Evolutionary conservation across 352 stramenopile genomes (phyloP), one percentile per base, ranked within the genome.

Genomic region (Phytophthora pinifolia): DNA sequence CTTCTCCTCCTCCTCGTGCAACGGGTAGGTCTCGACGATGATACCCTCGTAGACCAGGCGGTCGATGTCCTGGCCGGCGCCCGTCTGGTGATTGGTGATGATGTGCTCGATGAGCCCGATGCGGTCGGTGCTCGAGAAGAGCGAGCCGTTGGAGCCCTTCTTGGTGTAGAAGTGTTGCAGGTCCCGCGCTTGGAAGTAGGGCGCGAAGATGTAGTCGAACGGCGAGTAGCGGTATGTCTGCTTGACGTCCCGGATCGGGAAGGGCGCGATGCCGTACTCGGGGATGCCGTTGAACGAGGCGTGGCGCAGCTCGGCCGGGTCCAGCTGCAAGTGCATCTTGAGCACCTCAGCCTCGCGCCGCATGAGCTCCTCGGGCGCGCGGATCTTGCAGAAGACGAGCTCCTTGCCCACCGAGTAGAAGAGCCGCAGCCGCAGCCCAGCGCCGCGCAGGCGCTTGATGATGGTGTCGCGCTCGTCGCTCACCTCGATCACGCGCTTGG

Each of bases 171-270:
- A 89, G 29, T 78, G 62, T 60, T 94, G 82, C 44, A 75, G 51
- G 32, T 92, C 76, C 10, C 65, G 64, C 13, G 74, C 72, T 48
- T 86, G 79, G 61, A 86, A 85, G 63, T 92, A 94, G 32, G 84
- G 74, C 17, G 84, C 82, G 50, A 88, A 91, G 61, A 94, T 94
- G 67, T 89, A 88, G 66, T 94, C 79, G 50, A 91, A 94, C 42
- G 79, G 82, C 22, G 67, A 76, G 67, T 88, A 92, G 44, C 76
- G 66, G 62, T 88, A 87, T 60, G 65, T 67, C 45, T 86, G 78
- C 65, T 91, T 92, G 34, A 89, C 71, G 61, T 94, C 84, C 20
- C 67, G 71, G 65, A 94, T 88, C 34, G 78, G 79, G 64, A 94
- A 94, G 4, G 84, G 84, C 18, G 79, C 80, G 53, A 92, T 92